These are phyloP conservation scores for Microbotryum intermedium DNA, from an alignment of 1,284 basidiomycete genomes.

Conservation along the genomic window DNA sequence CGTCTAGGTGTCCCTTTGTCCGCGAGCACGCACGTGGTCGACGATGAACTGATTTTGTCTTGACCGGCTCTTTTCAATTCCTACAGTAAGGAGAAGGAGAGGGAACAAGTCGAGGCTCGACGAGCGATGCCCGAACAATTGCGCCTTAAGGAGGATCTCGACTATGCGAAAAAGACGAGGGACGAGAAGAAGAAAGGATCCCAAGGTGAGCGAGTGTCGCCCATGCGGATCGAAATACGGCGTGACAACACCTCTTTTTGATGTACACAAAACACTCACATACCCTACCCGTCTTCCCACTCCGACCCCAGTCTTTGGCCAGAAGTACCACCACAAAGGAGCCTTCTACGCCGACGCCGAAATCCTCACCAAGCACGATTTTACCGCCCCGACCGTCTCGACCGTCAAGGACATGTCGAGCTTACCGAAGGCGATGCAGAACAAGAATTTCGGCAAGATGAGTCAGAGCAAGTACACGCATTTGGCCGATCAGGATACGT, in stretches of 20 bases:
- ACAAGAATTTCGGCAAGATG: conserved; percentile 89
- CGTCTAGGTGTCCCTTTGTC: too few species aligned
- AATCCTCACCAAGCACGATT: conserved; percentile 75
- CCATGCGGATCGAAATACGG: not conserved
- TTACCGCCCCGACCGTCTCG: conserved; percentile 75
- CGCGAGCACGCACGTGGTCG: too few species aligned
- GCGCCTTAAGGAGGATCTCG: conserved; percentile 79
- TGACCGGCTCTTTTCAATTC: not conserved
- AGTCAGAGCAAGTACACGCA: conserved; percentile 89
- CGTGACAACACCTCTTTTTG: too few species aligned
- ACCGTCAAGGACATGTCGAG: conserved; percentile 67
- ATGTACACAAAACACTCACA: too few species aligned
- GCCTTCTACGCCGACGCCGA: conserved; percentile 89
- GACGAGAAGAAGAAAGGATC: conserved; percentile 71
- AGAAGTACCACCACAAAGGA: conserved; percentile 99
- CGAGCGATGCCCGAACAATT: conserved; percentile 86
- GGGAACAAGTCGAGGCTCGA: conserved; percentile 80
- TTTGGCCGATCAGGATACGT: conserved; percentile 88
- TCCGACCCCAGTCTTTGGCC: conserved; percentile 60
- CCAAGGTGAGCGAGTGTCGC: conserved; percentile 48
- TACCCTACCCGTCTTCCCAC: not conserved
- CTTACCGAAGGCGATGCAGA: conserved; percentile 93
- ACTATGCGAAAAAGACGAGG: conserved; percentile 66
- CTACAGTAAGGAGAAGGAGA: conserved; percentile 48
- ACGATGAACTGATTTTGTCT: not conserved